Percentiles rank a stretch among this genome's conserved stretches.
phyloP scores from a whole-genome alignment of 2,329 filamentous ascomycete species.

The Ascochyta koolunga region DNA sequence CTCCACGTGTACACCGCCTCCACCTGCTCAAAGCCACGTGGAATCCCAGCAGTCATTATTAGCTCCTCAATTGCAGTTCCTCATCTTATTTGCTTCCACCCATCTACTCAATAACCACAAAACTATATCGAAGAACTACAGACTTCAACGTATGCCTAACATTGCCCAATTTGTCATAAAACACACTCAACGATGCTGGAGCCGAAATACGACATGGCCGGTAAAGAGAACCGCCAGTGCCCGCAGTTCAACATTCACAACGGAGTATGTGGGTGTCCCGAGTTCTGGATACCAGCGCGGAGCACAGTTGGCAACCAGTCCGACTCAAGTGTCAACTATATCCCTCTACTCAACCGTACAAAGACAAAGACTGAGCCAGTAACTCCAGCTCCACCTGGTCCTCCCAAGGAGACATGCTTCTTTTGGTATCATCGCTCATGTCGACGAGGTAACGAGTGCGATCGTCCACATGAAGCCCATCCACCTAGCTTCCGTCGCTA shows the following conservation, averaged over 20 bases:
- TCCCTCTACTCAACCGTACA: not conserved
- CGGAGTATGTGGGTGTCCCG: constrained; percentile 35
- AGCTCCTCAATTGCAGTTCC: not conserved
- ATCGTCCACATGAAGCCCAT: constrained; percentile 22
- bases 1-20: not conserved
- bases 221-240: constrained; percentile 5
- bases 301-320: not conserved
- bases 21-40: not conserved
- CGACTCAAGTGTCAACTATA: constrained; percentile 1
- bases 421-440: constrained; percentile 38
- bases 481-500: constrained; percentile 27
- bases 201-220: not conserved
- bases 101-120: not conserved
- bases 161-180: not conserved
- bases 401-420: constrained; percentile 33
- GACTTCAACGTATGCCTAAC: not conserved
- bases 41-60: not conserved
- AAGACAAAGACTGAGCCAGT: not conserved
- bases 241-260: constrained; percentile 19
- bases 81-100: not conserved
- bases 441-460: constrained; percentile 12
- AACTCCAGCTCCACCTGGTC: constrained; percentile 10
- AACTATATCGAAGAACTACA: not conserved
- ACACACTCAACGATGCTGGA: not conserved
- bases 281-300: constrained; percentile 25